phyloP scores from a whole-genome alignment of 306 rosid species.

The Trichosanthes truncata region DNA sequence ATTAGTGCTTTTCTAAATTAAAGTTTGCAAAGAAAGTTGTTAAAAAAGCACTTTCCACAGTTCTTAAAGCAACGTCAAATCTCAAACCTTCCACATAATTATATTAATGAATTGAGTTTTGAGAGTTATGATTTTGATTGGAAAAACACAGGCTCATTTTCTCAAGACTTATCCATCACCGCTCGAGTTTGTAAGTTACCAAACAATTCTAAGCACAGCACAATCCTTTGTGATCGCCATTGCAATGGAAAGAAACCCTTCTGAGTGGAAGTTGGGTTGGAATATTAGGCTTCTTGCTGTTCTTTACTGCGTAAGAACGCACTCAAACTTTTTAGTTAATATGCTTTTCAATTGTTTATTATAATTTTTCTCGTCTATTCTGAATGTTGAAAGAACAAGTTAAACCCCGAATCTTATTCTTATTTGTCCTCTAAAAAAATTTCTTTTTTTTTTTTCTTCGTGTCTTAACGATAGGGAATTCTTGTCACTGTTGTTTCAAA shows the following conservation, averaged over 20 bases:
- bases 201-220: conserved; percentile 45
- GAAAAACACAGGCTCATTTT: conserved; percentile 35
- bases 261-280: conserved; percentile 66
- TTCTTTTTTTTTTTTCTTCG: no score
- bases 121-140: neutral
- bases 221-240: conserved; percentile 55
- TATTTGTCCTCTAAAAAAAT: no score
- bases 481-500: neutral
- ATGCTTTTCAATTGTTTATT: neutral
- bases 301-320: conserved; percentile 43
- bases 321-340: neutral
- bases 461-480: neutral
- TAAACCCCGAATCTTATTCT: neutral
- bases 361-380: neutral
- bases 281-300: conserved; percentile 61
- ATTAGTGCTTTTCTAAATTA: no score
- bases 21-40: no score
- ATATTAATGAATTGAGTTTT: no score
- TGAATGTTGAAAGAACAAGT: no score
- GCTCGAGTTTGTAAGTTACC: conserved; percentile 60
- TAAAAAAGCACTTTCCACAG: neutral
- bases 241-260: conserved; percentile 50
- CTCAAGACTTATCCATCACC: conserved; percentile 61
- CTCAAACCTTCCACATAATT: neutral
- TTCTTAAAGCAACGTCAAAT: neutral